These are phyloP conservation scores for Mortierella alpina DNA, from an alignment of 192 early-diverging fungal genomes.

Conservation along the genomic window DNA sequence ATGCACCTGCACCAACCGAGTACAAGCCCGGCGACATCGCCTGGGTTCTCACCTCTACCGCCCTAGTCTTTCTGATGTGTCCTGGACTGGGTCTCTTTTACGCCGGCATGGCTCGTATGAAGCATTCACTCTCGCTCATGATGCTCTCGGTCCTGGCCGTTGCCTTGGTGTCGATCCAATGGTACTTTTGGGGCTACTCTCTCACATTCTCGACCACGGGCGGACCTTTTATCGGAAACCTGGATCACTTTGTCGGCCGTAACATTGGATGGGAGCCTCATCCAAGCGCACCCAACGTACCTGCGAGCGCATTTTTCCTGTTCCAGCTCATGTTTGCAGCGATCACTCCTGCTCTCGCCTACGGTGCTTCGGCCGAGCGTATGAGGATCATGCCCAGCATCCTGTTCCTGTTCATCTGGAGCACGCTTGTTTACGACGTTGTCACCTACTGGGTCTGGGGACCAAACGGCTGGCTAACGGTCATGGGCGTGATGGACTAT, in stretches of 20 bases:
- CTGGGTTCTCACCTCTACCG: slow-evolving; percentile 77
- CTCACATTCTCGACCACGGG: slow-evolving; percentile 76
- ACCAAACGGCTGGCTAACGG: slow-evolving; percentile 80
- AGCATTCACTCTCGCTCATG: slow-evolving; percentile 84
- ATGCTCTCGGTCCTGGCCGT: slow-evolving; percentile 77
- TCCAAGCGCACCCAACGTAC: slow-evolving; percentile 70
- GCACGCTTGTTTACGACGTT: slow-evolving; percentile 77
- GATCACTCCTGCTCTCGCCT: slow-evolving; percentile 76
- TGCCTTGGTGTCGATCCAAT: slow-evolving; percentile 79
- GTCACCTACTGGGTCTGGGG: slow-evolving; percentile 89
- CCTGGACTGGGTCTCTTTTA: slow-evolving; percentile 84
- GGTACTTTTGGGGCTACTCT: slow-evolving; percentile 80
- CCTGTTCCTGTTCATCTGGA: slow-evolving; percentile 75
- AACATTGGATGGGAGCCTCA: slow-evolving; percentile 66
- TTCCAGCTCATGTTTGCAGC: slow-evolving; percentile 88
- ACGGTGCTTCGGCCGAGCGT: slow-evolving; percentile 80
- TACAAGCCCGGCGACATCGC: slow-evolving; percentile 75
- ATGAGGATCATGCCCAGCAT: slow-evolving; percentile 75
- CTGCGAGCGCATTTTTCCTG: slow-evolving; percentile 70
- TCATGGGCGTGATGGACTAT: slow-evolving; percentile 84
- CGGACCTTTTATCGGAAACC: slow-evolving; percentile 78
- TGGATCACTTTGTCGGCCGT: slow-evolving; percentile 69
- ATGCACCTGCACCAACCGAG: slow-evolving; percentile 43
- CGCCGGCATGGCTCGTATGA: slow-evolving; percentile 78
- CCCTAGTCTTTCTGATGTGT: slow-evolving; percentile 82